Evolutionary conservation across 495 filamentous ascomycete genomes (phyloP).

Genomic region (Penicillium taxi): DNA sequence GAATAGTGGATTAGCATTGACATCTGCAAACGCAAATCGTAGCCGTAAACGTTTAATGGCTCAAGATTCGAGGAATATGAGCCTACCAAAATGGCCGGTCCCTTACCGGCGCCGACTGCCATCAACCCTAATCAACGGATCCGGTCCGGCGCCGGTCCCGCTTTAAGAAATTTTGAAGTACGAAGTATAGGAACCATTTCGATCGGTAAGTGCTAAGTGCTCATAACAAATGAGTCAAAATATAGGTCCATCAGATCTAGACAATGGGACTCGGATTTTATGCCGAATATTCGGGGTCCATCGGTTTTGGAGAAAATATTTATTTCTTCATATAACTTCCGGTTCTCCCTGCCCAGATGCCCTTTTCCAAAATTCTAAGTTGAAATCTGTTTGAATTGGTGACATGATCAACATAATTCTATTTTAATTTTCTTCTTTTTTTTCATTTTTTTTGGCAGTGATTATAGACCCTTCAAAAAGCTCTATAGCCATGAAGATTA

Average conservation of each 20-base stretch:
- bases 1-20: slow-evolving; percentile 1
- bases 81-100: slow-evolving; percentile 19
- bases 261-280: slow-evolving; percentile 14
- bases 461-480: slow-evolving; percentile 3
- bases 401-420: slow-evolving; percentile 2
- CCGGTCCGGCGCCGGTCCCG: slow-evolving; percentile 24
- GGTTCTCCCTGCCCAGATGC: neutral
- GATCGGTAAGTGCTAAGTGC: slow-evolving; percentile 14
- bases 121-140: slow-evolving; percentile 17
- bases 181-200: slow-evolving; percentile 12
- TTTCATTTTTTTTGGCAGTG: slow-evolving; percentile 1
- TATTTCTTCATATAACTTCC: slow-evolving; percentile 14
- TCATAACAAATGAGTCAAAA: slow-evolving; percentile 12
- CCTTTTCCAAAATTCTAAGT: no score
- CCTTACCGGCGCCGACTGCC: slow-evolving; percentile 19
- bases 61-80: slow-evolving; percentile 11
- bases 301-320: slow-evolving; percentile 3
- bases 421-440: slow-evolving; percentile 2
- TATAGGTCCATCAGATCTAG: slow-evolving; percentile 12
- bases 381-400: neutral
- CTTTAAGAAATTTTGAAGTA: slow-evolving; percentile 13
- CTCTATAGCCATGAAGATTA: slow-evolving; percentile 5
- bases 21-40: neutral
- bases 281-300: slow-evolving; percentile 7
- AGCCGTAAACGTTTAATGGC: slow-evolving; percentile 2